phyloP scores from a whole-genome alignment of 2,329 filamentous ascomycete species.

The Coniochaeta sp. region DNA sequence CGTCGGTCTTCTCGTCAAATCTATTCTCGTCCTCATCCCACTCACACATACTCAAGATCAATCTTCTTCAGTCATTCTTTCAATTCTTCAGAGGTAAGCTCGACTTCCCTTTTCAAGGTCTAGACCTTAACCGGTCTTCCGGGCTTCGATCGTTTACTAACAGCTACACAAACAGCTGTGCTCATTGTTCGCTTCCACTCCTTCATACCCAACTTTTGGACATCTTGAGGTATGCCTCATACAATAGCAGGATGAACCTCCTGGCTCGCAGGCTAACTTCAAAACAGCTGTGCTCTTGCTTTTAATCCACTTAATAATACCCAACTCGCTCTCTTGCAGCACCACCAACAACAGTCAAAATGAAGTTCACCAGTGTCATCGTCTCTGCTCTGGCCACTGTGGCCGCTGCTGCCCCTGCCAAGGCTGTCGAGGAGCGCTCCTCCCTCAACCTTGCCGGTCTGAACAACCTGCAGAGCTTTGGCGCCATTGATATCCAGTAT shows the following conservation, averaged over 20 bases:
- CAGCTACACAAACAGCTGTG: constrained; percentile 30
- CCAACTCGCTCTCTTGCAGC: constrained; percentile 15
- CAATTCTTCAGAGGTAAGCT: constrained; percentile 38
- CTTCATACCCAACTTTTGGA: constrained; percentile 28
- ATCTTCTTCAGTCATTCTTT: constrained; percentile 34
- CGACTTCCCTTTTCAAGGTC: neutral
- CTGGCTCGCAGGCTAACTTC: constrained; percentile 12
- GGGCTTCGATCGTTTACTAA: neutral
- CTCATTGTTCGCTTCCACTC: constrained; percentile 37
- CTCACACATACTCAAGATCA: constrained; percentile 20
- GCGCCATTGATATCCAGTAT: constrained; percentile 28
- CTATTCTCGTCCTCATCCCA: constrained; percentile 26
- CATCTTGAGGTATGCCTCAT: constrained; percentile 26
- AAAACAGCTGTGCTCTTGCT: constrained; percentile 34
- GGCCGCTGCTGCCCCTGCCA: constrained; percentile 33
- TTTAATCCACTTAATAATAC: constrained; percentile 19
- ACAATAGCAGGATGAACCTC: neutral
- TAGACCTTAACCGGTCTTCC: neutral
- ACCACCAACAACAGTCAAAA: constrained; percentile 26
- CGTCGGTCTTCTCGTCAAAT: constrained; percentile 12
- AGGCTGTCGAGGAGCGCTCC: constrained; percentile 26
- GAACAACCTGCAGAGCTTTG: constrained; percentile 31
- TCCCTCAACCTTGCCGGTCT: constrained; percentile 31
- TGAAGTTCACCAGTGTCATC: constrained; percentile 41
- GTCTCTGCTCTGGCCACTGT: constrained; percentile 35